A percentile compares a stretch with the other conserved stretches of the same genome.
Conservation (phyloP, 345 rosid genomes). For the Moricandia arvensis region DNA sequence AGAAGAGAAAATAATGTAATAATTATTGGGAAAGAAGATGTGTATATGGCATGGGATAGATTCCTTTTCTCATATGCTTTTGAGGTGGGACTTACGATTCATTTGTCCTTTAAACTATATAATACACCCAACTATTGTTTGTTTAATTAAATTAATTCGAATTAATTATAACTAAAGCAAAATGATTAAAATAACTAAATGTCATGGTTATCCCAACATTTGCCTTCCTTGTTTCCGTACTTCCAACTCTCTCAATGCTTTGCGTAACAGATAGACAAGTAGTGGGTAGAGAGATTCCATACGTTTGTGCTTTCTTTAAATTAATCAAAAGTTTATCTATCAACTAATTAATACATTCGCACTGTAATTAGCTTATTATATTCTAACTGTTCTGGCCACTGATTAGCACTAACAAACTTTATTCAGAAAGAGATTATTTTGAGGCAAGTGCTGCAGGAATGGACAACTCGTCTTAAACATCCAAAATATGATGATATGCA, state of each 20-base stretch:
- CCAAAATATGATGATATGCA: not conserved
- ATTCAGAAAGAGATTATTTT: not conserved
- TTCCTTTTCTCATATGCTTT: constrained; percentile 38
- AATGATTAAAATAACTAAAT: constrained; percentile 32
- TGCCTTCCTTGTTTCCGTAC: constrained; percentile 41
- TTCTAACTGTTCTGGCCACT: constrained; percentile 7
- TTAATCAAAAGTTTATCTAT: constrained; percentile 8
- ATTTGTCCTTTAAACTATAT: constrained; percentile 8
- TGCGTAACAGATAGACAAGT: constrained; percentile 28
- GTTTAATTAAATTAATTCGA: constrained; percentile 10
- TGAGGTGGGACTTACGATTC: constrained; percentile 32
- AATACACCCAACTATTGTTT: not conserved
- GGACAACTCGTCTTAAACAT: not conserved
- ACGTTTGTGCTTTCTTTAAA: constrained; percentile 31
- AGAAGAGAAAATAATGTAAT: not conserved
- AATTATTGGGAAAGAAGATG: constrained; percentile 16
- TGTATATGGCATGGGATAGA: constrained; percentile 23
- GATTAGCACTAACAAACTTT: constrained; percentile 12
- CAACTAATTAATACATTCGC: constrained; percentile 18
- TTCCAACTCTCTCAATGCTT: constrained; percentile 37
- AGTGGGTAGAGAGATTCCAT: constrained; percentile 35
- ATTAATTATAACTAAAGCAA: constrained; percentile 20
- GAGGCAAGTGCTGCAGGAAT: not conserved
- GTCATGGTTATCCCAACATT: constrained; percentile 43
- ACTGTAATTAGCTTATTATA: not conserved